phyloP scores from a whole-genome alignment of 306 rosid genomes.

The Chamaecrista fasciculata region DNA sequence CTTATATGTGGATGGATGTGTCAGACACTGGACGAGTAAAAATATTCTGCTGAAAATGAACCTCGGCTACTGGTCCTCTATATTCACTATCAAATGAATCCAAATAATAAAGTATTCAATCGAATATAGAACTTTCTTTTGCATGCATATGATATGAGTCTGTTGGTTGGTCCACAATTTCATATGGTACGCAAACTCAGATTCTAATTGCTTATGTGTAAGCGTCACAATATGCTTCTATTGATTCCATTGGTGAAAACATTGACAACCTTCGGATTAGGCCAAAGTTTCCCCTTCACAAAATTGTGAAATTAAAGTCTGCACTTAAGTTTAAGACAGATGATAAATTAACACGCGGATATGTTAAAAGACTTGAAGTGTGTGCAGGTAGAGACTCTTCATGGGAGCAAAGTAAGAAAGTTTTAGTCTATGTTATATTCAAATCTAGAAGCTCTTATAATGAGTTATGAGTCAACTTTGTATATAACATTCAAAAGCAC shows the following conservation, averaged over 20 bases:
- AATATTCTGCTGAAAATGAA: not conserved
- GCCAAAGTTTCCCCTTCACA: not conserved
- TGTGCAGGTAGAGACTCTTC: conserved; percentile 1
- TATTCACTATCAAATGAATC: not conserved
- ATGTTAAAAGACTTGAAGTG: not conserved
- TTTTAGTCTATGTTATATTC: not conserved
- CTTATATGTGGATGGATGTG: not conserved
- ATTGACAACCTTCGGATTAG: not conserved
- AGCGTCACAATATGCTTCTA: conserved; percentile 4
- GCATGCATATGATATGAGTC: not conserved
- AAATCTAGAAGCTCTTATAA: not conserved
- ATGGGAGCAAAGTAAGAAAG: not conserved
- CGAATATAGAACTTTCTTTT: not conserved
- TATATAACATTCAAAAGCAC: conserved; percentile 24
- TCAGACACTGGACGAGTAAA: not conserved
- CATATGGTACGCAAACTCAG: not conserved
- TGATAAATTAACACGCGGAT: not conserved
- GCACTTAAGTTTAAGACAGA: not conserved
- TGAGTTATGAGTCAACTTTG: not conserved
- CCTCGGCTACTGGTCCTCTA: not conserved
- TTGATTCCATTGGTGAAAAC: not conserved
- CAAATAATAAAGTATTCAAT: not conserved
- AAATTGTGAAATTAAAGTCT: not conserved
- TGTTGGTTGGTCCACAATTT: conserved; percentile 1
- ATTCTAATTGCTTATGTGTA: not conserved